These are phyloP conservation scores for Pleurotus platypus DNA, from an alignment of 768 basidiomycete genomes.

Conservation along the genomic window DNA sequence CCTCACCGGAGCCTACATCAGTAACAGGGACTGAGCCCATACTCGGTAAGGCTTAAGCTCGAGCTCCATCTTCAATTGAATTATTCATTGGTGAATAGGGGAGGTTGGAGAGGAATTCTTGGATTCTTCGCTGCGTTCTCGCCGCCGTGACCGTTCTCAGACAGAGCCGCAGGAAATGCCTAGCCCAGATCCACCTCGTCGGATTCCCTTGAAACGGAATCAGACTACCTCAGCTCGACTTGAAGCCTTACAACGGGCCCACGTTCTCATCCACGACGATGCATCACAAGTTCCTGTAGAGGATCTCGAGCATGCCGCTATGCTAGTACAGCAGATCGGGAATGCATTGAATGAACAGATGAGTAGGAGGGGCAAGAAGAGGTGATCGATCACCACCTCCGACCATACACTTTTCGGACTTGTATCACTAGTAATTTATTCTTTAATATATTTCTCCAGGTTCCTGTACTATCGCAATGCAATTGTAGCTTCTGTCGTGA, in stretches of 20 bases:
- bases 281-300: constrained; percentile 46
- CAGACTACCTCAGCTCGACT: constrained; percentile 39
- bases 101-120: too few relatives aligned
- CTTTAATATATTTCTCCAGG: too few relatives aligned
- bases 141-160: constrained; percentile 3
- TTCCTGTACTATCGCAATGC: too few relatives aligned
- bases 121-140: background rate
- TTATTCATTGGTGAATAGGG: too few relatives aligned
- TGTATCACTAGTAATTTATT: too few relatives aligned
- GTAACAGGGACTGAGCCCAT: background rate
- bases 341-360: constrained; percentile 43
- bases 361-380: constrained; percentile 25
- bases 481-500: too few relatives aligned
- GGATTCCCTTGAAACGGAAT: constrained; percentile 28
- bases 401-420: too few relatives aligned
- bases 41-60: background rate
- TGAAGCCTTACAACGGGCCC: constrained; percentile 39
- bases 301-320: constrained; percentile 44
- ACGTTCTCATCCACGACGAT: constrained; percentile 35
- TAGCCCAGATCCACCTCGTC: constrained; percentile 8
- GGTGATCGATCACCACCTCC: too few relatives aligned
- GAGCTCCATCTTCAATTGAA: too few relatives aligned
- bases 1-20: background rate
- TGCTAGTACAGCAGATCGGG: constrained; percentile 43
- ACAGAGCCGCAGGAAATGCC: constrained; percentile 2